phyloP scores from a whole-genome alignment of 2,329 filamentous ascomycete genomes.

The Colletotrichum spinosum region DNA sequence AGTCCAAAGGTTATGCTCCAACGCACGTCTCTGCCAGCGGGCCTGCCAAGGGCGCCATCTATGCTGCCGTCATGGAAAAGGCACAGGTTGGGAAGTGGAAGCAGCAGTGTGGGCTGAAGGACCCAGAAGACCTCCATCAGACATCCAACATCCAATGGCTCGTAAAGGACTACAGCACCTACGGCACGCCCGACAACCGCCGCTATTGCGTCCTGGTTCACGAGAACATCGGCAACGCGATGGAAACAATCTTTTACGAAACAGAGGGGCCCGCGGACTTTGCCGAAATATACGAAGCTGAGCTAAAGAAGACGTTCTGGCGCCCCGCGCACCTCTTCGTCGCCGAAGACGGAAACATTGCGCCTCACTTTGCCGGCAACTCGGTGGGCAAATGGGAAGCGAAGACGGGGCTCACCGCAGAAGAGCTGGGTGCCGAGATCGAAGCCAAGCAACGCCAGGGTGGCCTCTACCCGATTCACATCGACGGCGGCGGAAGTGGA shows the following conservation, averaged over 20 bases:
- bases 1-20: constrained; percentile 31
- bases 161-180: constrained; percentile 31
- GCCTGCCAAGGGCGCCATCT: constrained; percentile 25
- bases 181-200: constrained; percentile 24
- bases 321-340: constrained; percentile 30
- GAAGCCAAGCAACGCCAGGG: constrained; percentile 20
- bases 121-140: constrained; percentile 14
- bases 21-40: constrained; percentile 36
- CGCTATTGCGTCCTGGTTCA: constrained; percentile 31
- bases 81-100: constrained; percentile 26
- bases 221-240: constrained; percentile 33
- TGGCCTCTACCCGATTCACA: constrained; percentile 30
- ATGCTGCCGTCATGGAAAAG: constrained; percentile 39
- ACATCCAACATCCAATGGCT: not conserved
- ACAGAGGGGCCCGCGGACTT: constrained; percentile 17
- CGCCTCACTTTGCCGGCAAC: constrained; percentile 32
- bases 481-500: constrained; percentile 22
- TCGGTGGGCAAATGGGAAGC: constrained; percentile 35
- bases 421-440: constrained; percentile 28
- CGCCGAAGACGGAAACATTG: constrained; percentile 32
- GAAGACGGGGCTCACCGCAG: constrained; percentile 11
- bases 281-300: not conserved
- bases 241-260: constrained; percentile 26
- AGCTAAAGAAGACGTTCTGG: constrained; percentile 37
- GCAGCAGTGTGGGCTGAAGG: constrained; percentile 27